These are phyloP conservation scores for Pleoardoris graminearum DNA, from an alignment of 2,329 filamentous ascomycete genomes.

Conservation along the genomic window DNA sequence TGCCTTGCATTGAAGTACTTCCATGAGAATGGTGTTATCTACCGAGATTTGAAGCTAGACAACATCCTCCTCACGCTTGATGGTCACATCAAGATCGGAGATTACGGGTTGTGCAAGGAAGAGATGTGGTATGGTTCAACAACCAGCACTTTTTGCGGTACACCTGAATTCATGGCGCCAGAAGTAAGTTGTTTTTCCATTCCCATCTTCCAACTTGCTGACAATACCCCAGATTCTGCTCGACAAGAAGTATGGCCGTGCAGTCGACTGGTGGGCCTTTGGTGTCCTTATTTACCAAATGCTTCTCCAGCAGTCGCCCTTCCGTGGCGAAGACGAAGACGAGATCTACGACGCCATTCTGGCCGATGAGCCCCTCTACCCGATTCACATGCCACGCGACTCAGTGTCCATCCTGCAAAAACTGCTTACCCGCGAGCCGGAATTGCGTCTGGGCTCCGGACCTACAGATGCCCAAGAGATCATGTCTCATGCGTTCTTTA, in stretches of 20 bases:
- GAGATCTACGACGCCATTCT: constrained; percentile 99
- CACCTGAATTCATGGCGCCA: constrained; percentile 99
- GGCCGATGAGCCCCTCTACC: constrained; percentile 94
- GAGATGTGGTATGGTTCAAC: constrained; percentile 99
- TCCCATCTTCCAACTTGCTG: constrained; percentile 34
- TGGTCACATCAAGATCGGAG: constrained; percentile 97
- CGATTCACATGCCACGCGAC: constrained; percentile 97
- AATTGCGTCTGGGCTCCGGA: constrained; percentile 87
- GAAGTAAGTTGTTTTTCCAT: constrained; percentile 63
- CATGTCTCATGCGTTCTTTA: constrained; percentile 98
- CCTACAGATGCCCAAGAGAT: constrained; percentile 97
- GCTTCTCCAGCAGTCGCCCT: constrained; percentile 97
- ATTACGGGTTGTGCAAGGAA: constrained; percentile 99
- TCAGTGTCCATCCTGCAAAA: constrained; percentile 98
- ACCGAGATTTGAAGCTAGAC: constrained; percentile 78
- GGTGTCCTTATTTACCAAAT: constrained; percentile 99
- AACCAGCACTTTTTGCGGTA: constrained; percentile 97
- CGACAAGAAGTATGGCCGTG: constrained; percentile 96
- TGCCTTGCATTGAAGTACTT: constrained; percentile 98
- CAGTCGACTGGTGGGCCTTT: constrained; percentile 99
- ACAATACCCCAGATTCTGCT: constrained; percentile 71
- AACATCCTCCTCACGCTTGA: constrained; percentile 94
- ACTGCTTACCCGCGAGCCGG: constrained; percentile 91
- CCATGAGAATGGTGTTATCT: constrained; percentile 98
- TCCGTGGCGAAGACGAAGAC: constrained; percentile 98